These are phyloP conservation scores for Trebouxia sp. DNA, from an alignment of 139 green algal species.

Conservation along the genomic window DNA sequence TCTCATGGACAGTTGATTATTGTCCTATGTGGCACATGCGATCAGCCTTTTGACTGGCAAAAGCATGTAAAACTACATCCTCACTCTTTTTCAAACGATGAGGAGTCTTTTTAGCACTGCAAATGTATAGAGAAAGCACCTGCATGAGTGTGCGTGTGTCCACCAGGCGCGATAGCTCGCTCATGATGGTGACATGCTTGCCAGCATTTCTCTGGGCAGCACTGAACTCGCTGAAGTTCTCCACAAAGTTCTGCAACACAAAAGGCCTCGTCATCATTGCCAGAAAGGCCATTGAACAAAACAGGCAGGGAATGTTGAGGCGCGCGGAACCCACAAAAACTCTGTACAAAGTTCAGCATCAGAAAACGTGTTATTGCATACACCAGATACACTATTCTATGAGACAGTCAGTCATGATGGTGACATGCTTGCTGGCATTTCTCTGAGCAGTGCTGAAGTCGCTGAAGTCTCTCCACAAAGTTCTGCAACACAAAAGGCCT, in stretches of 20 bases:
- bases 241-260: constrained; percentile 68
- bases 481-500: constrained; percentile 24
- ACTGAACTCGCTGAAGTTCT: constrained; percentile 78
- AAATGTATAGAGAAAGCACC: constrained; percentile 35
- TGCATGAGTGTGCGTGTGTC: constrained; percentile 70
- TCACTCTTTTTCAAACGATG: too few species aligned
- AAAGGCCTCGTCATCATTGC: not conserved
- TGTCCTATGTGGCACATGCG: too few species aligned
- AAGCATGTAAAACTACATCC: too few species aligned
- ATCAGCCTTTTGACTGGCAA: too few species aligned
- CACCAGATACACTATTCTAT: too few species aligned
- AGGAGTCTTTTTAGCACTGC: not conserved
- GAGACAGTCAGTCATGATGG: constrained; percentile 81
- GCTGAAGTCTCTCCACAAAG: constrained; percentile 82
- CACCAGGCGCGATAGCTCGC: constrained; percentile 68
- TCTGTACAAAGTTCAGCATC: too few species aligned
- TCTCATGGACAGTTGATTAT: too few species aligned
- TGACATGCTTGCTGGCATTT: constrained; percentile 89
- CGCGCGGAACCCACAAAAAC: too few species aligned
- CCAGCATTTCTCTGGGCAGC: constrained; percentile 68
- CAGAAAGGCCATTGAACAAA: not conserved
- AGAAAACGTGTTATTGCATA: too few species aligned
- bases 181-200: constrained; percentile 92
- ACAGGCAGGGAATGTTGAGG: not conserved
- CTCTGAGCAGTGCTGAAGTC: constrained; percentile 73